Conservation (phyloP, 768 basidiomycete genomes). For the Imleria badia region DNA sequence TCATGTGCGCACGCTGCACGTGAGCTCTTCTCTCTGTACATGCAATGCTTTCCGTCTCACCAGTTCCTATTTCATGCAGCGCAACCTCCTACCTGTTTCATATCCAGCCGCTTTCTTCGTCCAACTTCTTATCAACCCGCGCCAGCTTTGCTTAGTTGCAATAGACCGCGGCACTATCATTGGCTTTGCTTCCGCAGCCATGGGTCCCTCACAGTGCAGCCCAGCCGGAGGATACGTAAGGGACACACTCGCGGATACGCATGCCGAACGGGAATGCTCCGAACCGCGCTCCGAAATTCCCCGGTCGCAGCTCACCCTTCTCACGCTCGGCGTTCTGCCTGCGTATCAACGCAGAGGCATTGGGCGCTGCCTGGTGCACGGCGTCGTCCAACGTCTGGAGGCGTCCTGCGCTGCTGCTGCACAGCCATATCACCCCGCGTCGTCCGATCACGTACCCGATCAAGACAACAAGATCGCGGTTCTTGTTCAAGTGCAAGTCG, state of each 20-base stretch:
- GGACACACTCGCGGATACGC: neutral
- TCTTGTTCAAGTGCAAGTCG: conserved; percentile 29
- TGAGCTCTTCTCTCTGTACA: conserved; percentile 5
- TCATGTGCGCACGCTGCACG: conserved; percentile 28
- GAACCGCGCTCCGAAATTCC: conserved; percentile 7
- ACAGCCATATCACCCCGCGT: neutral
- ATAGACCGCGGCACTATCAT: conserved; percentile 18
- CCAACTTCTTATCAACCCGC: conserved; percentile 30
- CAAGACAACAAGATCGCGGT: conserved; percentile 16
- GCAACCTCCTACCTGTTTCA: conserved; percentile 24
- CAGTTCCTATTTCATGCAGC: conserved; percentile 7
- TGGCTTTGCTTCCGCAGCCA: conserved; percentile 31
- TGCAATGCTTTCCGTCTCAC: conserved; percentile 1
- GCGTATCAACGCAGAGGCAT: conserved; percentile 29
- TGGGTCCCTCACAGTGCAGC: conserved; percentile 3
- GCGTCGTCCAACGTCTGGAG: conserved; percentile 27
- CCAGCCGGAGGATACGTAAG: neutral
- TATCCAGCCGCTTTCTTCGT: conserved; percentile 33
- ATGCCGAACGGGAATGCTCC: neutral
- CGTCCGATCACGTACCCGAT: neutral
- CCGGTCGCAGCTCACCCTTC: conserved; percentile 22
- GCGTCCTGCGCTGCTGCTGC: neutral
- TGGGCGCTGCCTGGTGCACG: conserved; percentile 29
- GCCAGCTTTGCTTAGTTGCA: conserved; percentile 31
- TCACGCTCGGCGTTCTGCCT: conserved; percentile 32